These are phyloP conservation scores for Daldinia decipiens DNA, from an alignment of 495 filamentous ascomycete species.

Conservation along the genomic window DNA sequence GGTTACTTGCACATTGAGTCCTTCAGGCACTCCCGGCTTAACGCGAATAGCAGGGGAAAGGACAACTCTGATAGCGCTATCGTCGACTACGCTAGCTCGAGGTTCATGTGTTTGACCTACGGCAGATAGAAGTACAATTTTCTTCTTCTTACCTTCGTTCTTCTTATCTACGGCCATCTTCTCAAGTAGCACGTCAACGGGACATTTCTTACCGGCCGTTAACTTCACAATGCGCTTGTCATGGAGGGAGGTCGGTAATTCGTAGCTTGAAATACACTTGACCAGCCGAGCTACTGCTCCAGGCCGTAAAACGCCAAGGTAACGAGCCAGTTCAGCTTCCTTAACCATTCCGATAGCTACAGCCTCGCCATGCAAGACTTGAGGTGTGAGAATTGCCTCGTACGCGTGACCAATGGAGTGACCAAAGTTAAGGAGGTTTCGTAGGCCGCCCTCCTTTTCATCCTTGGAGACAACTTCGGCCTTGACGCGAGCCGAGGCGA, in stretches of 20 bases:
- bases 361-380: slow-evolving; percentile 93
- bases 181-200: slow-evolving; percentile 85
- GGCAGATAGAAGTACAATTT: slow-evolving; percentile 91
- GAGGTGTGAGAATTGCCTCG: slow-evolving; percentile 93
- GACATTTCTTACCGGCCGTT: slow-evolving; percentile 87
- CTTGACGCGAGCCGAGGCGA: slow-evolving; percentile 90
- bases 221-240: slow-evolving; percentile 86
- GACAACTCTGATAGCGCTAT: slow-evolving; percentile 83
- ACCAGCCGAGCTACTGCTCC: slow-evolving; percentile 88
- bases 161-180: slow-evolving; percentile 99
- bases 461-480: slow-evolving; percentile 92
- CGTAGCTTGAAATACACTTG: slow-evolving; percentile 94
- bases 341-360: slow-evolving; percentile 99
- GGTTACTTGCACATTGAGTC: slow-evolving; percentile 75
- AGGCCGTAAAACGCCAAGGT: slow-evolving; percentile 86
- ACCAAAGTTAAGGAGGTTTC: slow-evolving; percentile 96
- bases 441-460: slow-evolving; percentile 91
- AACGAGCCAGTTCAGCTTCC: slow-evolving; percentile 91
- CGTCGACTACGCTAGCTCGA: slow-evolving; percentile 86
- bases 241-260: slow-evolving; percentile 84
- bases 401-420: slow-evolving; percentile 98
- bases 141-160: slow-evolving; percentile 95
- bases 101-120: slow-evolving; percentile 90
- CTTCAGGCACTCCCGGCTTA: slow-evolving; percentile 70
- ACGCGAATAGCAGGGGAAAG: slow-evolving; percentile 84